Evolutionary conservation across 345 rosid genomes (phyloP), one percentile per base, ranked within the genome.

Genomic region (Gossypium rotundifolium): DNA sequence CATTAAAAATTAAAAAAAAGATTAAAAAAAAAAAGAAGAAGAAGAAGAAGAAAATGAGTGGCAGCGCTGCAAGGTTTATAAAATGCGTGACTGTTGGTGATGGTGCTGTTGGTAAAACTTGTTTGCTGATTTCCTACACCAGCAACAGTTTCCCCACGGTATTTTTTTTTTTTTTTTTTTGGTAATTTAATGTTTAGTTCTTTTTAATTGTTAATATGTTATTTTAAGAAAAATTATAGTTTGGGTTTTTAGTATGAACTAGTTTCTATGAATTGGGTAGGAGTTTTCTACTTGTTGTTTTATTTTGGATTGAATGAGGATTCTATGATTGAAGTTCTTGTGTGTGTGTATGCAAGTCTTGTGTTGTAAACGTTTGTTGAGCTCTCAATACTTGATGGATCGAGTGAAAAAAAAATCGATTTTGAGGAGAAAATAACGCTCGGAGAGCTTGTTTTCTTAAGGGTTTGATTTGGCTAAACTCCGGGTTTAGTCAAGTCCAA

Each of bases 41-140:
- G 1, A 23, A 13, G 12, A 62, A 73, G 14, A 11, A 51, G 17
- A 77, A 76, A 80, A 91, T 91, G 97, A 91, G 40, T 33, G 40
- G 7, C 40, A 33, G 94, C 69, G 97, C 92, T 29, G 86, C 93
- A 64, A 84, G 91, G 84, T 91, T 89, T 74, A 89, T 91, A n/a
- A 89, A 89, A 85, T 91, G 97, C 76, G 94, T 89, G 57, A 91
- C 97, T 38, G 97, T 91, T 52, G 97, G 97, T 83, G 94, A 91
- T 74, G 97, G 97, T 42, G 94, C 94, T 57, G 94, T 91, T 60
- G 97, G 94, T 48, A 91, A 91, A 84, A 91, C 97, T 13, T 91
- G 97, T 81, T 84, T 91, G 86, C 84, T 91, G 76, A 89, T 89
- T 69, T 91, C 94, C 74, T 91, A 91, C 86, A 91, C 93, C 76